Conservation (phyloP, 306 rosid species). For the Cyclanthera cordifolia region DNA sequence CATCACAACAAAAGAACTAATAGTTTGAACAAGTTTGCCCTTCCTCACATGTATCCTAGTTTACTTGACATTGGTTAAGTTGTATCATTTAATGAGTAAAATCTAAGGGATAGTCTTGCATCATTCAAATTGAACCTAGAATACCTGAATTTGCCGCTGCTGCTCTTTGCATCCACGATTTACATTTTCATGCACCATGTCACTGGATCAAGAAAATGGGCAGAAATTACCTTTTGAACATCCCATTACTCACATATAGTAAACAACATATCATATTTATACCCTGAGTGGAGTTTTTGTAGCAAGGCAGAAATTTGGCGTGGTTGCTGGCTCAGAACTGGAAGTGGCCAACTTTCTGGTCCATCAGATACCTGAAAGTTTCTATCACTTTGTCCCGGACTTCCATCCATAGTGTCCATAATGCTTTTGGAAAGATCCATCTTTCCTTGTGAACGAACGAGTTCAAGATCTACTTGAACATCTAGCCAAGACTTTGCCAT, state of each 20-base stretch:
- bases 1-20: background rate
- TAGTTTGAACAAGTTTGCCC: background rate
- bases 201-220: conserved; percentile 38
- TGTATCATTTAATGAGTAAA: background rate
- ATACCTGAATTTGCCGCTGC: conserved; percentile 92
- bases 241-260: conserved; percentile 7
- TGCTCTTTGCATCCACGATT: conserved; percentile 84
- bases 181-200: conserved; percentile 66
- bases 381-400: conserved; percentile 48
- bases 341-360: conserved; percentile 79
- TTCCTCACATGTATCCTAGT: background rate
- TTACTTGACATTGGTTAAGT: background rate
- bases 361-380: conserved; percentile 39
- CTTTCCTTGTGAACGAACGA: conserved; percentile 52
- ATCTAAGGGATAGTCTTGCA: background rate
- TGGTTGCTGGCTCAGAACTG: conserved; percentile 83
- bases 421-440: conserved; percentile 43
- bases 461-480: conserved; percentile 80
- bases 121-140: conserved; percentile 4
- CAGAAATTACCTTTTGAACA: conserved; percentile 4
- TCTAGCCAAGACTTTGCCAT: conserved; percentile 92
- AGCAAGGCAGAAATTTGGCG: conserved; percentile 72
- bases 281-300: conserved; percentile 94
- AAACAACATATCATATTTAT: conserved; percentile 12
- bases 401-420: conserved; percentile 49